Conservation (phyloP, 805 yeast genomes). For the Wickerhamomyces xylosicus region DNA sequence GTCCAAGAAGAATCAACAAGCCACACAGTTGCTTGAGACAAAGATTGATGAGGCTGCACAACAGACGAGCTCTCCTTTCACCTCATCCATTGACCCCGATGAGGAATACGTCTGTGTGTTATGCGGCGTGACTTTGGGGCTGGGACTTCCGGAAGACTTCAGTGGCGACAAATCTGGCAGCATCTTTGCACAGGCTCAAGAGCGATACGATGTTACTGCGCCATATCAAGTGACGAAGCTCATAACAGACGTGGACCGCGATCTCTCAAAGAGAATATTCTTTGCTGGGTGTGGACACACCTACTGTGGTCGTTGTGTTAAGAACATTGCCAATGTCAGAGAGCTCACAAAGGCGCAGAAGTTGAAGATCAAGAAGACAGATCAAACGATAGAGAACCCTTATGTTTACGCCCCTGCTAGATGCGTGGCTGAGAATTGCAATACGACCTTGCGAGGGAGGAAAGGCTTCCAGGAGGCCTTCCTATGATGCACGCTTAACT, state of each 20-base stretch:
- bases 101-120: conserved; percentile 44
- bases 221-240: conserved; percentile 52
- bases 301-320: conserved; percentile 79
- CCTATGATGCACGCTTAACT: conserved; percentile 13
- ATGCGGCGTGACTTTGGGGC: conserved; percentile 68
- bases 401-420: conserved; percentile 41
- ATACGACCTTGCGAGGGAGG: conserved; percentile 26
- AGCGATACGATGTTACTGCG: conserved; percentile 33
- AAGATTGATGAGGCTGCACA: not conserved
- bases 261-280: conserved; percentile 56
- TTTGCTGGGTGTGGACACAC: conserved; percentile 72
- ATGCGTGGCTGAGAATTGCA: conserved; percentile 50
- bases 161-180: conserved; percentile 20
- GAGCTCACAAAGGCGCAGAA: conserved; percentile 9
- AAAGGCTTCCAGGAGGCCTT: conserved; percentile 48
- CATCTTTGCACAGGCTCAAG: conserved; percentile 21
- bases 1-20: conserved; percentile 5
- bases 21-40: conserved; percentile 1
- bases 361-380: conserved; percentile 12
- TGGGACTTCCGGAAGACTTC: conserved; percentile 53
- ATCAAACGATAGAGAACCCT: conserved; percentile 22
- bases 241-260: conserved; percentile 44
- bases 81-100: conserved; percentile 21
- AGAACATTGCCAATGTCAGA: conserved; percentile 40
- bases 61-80: conserved; percentile 9